A percentile compares a stretch with the other conserved stretches of the same genome.
Conservation (phyloP, 805 yeast genomes). For the Yamadazyma ubonensis region DNA sequence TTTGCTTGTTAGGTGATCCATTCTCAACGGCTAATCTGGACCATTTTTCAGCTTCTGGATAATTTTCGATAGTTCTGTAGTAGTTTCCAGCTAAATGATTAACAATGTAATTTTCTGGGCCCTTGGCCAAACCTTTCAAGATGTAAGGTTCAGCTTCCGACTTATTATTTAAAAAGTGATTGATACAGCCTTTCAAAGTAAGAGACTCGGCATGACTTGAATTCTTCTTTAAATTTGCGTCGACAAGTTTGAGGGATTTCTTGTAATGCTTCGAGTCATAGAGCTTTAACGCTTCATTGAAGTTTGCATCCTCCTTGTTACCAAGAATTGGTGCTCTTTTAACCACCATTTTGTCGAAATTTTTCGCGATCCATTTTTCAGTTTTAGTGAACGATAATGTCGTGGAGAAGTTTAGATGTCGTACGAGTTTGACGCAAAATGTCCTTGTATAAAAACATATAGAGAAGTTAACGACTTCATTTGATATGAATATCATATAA, state of each 20-base stretch:
- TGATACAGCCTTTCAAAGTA: constrained; percentile 78
- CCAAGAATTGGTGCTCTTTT: constrained; percentile 31
- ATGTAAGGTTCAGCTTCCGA: constrained; percentile 65
- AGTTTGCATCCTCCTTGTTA: constrained; percentile 69
- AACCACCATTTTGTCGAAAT: constrained; percentile 2
- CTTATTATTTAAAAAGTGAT: constrained; percentile 51
- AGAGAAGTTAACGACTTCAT: no score
- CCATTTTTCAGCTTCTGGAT: constrained; percentile 75
- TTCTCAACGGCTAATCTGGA: constrained; percentile 71
- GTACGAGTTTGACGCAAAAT: no score
- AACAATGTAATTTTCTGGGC: constrained; percentile 63
- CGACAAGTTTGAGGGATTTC: constrained; percentile 76
- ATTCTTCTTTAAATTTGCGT: constrained; percentile 71
- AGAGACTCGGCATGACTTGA: constrained; percentile 75
- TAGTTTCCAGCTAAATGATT: constrained; percentile 86
- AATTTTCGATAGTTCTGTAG: constrained; percentile 67
- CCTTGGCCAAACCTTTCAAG: constrained; percentile 58
- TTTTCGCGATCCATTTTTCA: background rate
- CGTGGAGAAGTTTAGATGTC: background rate
- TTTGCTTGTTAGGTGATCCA: constrained; percentile 75
- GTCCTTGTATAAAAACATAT: no score
- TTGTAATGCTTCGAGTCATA: constrained; percentile 87
- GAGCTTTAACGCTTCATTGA: constrained; percentile 76
- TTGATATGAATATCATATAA: no score
- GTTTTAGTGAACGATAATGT: background rate